Base-by-base conservation (phyloP, 2,329 filamentous ascomycete genomes). In the Pyrenophora tritici-repentis region DNA sequence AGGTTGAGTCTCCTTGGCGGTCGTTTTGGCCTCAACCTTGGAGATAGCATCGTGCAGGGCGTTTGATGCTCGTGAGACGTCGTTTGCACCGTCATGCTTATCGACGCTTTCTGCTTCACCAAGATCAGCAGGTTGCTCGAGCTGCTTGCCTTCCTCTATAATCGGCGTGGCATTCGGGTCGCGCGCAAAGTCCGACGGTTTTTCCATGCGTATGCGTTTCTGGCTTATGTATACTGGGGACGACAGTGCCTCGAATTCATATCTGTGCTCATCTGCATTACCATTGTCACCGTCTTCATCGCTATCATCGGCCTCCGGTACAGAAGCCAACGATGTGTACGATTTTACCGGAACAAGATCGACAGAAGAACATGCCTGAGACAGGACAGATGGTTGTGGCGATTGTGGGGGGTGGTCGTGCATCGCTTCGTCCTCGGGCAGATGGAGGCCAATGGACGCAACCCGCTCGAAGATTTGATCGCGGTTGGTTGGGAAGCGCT, bases 321-420 rank as follows among this genome's bases (percentile, higher is more conserved):
- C 66, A 38, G 67, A 62, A 2, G 63, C 61, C n/a, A 72, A 44
- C 3, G 66, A 70, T 2, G 55, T 51, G 37, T 68, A 60, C 2
- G 66, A 67, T 17, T 62, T 64, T 17, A 65, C 62, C 0, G 62
- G 62, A 3, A 26, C 53, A 4, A 70, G 63, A 16, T 69, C 62
- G n/a, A 62, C 61, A 1, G 68, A 71, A 12, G 68, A 71, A 43
- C 64, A 66, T 3, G 69, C 58, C 46, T 68, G 66, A 2, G 68
- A 70, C 3, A 61, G 24, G 4, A 65, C 59, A 6, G 62, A 63
- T 6, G 54, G 36, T 7, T 59, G 59, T 7, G 70, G 67, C 2
- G 68, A 70, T 34, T 59, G 54, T 6, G 58, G 32, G 10, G 58
- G 32, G 10, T 52, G 38, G 5, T 47, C 46, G 13, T 59, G 55